Evolutionary conservation across 306 rosid genomes (phyloP), one percentile per base, ranked within the genome.

Genomic region (Neltuma alba): DNA sequence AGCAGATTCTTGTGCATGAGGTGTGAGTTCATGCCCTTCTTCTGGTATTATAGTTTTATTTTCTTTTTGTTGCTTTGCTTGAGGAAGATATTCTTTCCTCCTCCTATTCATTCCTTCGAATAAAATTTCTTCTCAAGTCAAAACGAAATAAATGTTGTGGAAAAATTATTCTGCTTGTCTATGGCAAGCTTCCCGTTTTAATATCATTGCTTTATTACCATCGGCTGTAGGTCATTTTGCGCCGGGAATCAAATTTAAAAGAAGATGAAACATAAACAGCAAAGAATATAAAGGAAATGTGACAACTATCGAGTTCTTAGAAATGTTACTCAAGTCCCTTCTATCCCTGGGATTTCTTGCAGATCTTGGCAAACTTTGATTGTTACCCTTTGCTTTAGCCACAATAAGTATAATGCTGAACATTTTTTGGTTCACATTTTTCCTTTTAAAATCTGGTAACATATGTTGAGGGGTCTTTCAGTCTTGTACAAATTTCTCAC

Each of bases 1-100:
- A 92, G 87, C 92, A 94, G 88, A 84, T 92, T 82, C 80, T 94
- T 87, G 76, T 85, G 64, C 97, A 91, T 23, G 97, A 94, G 96
- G 99, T 94, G 79, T 83, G 90, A 66, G 33, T 79, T 77, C 37
- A 3, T 58, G 68, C 75, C 76, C 23, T 72, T 16, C 16, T 77
- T 62, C 16, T 72, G 74, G 30, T 23, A 15, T 69, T 64, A 48
- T 60, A 37, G 50, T 68, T 47, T 41, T 21, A 52, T 76, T 70
- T 70, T 48, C 21, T 18, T 28, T 28, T 38, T 71, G 47, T 69
- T 72, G 38, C 36, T 42, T 28, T 42, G 15, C 77, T 11, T 73
- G 69, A 79, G 74, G 54, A 78, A 57, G 44, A 70, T 67, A 45
- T 84, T 30, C 11, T 34, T 52, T 74, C 62, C 54, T 48, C 40